Base-by-base conservation (phyloP, 2,329 filamentous ascomycete genomes). In the Trichoderma guizhouense region DNA sequence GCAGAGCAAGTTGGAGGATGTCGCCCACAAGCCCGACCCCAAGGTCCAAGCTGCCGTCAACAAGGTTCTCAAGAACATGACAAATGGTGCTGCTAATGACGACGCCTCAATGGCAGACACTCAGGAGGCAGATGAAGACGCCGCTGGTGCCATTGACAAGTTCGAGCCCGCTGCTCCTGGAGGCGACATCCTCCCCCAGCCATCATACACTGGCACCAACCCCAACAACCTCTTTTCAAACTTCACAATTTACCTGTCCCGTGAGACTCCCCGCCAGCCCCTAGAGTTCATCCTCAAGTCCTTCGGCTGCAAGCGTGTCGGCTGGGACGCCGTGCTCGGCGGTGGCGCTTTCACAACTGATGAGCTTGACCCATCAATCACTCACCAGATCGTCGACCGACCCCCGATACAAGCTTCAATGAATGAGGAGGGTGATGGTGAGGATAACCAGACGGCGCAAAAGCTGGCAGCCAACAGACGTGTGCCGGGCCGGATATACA, bases 221-320 rank as follows among this genome's bases (percentile, higher is more conserved):
- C 88, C 91, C 21, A 89, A 89, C 32, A 87, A 88, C n/a, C 87
- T 99, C 47, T 98, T 98, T 82, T 89, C 93, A 36, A 91, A 93
- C 73, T 95, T 92, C 82, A 97, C 94, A 36, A 91, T 99, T 84
- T 99, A 92, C 84, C 88, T 99, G 57, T 97, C 95, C 47, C 92
- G 96, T 77, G 96, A 99, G 84, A 95, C 95, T 4, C 96, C 96
- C 15, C 90, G 95, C 75, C 92, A 94, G 75, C 90, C 96, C 3
- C 86, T 99, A 26, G 96, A 99, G 81, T 97, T 99, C 79, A 89
- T 99, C 69, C 88, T 99, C 68, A 92, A 95, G 79, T 89, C 95
- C 3, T 99, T 98, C 79, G 96, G 96, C 74, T 98, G 95, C 86
- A 97, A 95, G 85, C 90, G 95, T 58, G 92, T 99, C 76, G 96